Evolutionary conservation across 257 asterid genomes (phyloP), one percentile per base, ranked within the genome.

Genomic region (Fraxinus quadrangulata): DNA sequence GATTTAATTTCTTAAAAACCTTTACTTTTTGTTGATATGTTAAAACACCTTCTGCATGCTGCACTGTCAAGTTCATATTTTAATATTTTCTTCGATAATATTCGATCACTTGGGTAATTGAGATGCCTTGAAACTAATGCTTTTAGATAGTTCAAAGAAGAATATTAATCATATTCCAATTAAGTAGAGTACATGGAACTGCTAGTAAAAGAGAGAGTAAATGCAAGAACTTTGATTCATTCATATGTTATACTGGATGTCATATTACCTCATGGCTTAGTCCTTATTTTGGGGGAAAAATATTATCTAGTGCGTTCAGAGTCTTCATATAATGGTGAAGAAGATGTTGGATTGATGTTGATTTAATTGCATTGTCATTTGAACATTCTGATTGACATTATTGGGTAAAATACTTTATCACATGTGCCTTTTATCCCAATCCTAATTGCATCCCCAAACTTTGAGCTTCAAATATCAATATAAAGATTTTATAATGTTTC

Each of bases 111-210:
- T 72, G 76, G 59, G 37, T 37, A 59, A 1, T 13, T 16, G 42
- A 65, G 71, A 65, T 75, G 40, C 72, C 33, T 39, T 23, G 23
- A 34, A 24, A 45, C 40, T 73, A 40, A 30, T 73, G 17, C 54
- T 49, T 13, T 45, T 13, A 13, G 54, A 17, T 51, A 17, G 34
- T 28, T 54, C 31, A 28, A 31, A 73, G 9, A 54, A 51, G n/a
- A 31, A 28, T 54, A n/a, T 33, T 16, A 19, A 10, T 51, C 67
- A 33, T 8, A 3, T 13, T 19, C 49, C 49, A 42, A 42, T 42
- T 42, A 2, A 42, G 49, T 42, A 11, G 49, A 12, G 49, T 16
- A 14, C 56, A 4, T 47, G n/a, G 56, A 14, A 47, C 7, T 47
- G 56, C n/a, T 47, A 47, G n/a, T 4, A 47, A 47, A 47, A 47